Base-by-base conservation (phyloP, 352 stramenopile genomes). In the Phytophthora fragariae region DNA sequence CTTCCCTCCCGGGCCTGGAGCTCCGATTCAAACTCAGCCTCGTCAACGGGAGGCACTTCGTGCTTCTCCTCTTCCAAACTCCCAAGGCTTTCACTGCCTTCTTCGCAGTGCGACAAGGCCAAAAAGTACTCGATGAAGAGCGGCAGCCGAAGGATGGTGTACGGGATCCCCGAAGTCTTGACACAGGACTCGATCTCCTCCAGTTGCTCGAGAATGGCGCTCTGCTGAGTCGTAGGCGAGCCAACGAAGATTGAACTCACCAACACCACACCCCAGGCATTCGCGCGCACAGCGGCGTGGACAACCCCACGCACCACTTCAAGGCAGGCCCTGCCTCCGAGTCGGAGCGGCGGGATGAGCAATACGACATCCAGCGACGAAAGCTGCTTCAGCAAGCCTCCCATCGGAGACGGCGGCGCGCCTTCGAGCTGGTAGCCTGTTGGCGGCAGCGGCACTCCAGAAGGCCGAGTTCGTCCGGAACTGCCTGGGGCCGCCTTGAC, bases 41-140 rank as follows among this genome's bases (percentile, higher is more conserved):
- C 55, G 41, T 31, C 35, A 2, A 21, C 55, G 9, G 19, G 2
- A 29, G 61, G 61, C 17, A 39, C 55, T 21, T 78, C 53, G 2
- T 14, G 31, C n/a, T 83, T 84, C 53, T 84, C 70, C 49, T 84
- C 78, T 50, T 84, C 72, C 6, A 74, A 12, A 37, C 59, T 75
- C 6, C 57, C 62, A 2, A 74, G 15, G 10, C 57, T 61, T 17
- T 67, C 68, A 12, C 53, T 60, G 39, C 31, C 29, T 66, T 75
- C 65, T 3, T 80, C 67, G 2, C 63, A 68, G 50, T 70, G 29
- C 21, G 76, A 84, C 0, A 94, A 70, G 2, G 86, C 76, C 37
- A 91, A 46, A 39, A 95, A 93, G 65, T 93, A 95, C 73, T 95
- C 88, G 77, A 93, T 92, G 31, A 95, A 92, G 35, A 95, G 41